Percentiles rank a stretch among this genome's conserved stretches.
phyloP scores from a whole-genome alignment of 1,139 yeast genomes.

The Diutina neorugosa region DNA sequence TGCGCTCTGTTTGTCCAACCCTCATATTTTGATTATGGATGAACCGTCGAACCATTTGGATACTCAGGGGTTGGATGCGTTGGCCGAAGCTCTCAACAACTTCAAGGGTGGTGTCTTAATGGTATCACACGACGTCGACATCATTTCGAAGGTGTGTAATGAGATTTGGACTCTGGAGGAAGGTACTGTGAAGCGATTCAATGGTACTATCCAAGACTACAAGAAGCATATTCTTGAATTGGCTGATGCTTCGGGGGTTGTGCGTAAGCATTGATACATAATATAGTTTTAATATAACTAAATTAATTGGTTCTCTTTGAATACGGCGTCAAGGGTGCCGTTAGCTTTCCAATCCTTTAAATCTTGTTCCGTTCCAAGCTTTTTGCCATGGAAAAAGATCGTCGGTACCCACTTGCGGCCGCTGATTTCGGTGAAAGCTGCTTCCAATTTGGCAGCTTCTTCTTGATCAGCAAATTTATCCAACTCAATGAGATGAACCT shows the following conservation, averaged over 20 bases:
- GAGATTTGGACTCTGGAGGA: constrained; percentile 93
- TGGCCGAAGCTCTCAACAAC: constrained; percentile 73
- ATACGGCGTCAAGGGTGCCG: background rate
- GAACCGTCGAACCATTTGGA: constrained; percentile 99
- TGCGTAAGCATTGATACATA: constrained; percentile 51
- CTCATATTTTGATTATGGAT: constrained; percentile 88
- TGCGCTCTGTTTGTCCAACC: constrained; percentile 77
- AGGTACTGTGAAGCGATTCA: constrained; percentile 67
- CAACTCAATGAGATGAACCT: constrained; percentile 45
- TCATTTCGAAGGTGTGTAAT: constrained; percentile 77
- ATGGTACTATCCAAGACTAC: constrained; percentile 78
- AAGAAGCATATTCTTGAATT: constrained; percentile 72
- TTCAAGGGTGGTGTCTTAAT: constrained; percentile 93
- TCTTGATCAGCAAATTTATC: constrained; percentile 38
- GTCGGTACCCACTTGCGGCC: constrained; percentile 69
- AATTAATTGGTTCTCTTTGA: background rate
- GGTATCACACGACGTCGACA: constrained; percentile 96
- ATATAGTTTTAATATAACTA: background rate
- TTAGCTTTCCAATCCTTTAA: constrained; percentile 12
- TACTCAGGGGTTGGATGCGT: constrained; percentile 94
- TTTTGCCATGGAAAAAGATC: constrained; percentile 49
- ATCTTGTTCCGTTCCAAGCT: constrained; percentile 47
- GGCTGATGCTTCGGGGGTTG: constrained; percentile 84
- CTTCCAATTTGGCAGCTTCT: constrained; percentile 45
- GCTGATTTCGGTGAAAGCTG: constrained; percentile 45